These are phyloP conservation scores for Thyridium curvatum DNA, from an alignment of 2,329 filamentous ascomycete species.

Conservation along the genomic window DNA sequence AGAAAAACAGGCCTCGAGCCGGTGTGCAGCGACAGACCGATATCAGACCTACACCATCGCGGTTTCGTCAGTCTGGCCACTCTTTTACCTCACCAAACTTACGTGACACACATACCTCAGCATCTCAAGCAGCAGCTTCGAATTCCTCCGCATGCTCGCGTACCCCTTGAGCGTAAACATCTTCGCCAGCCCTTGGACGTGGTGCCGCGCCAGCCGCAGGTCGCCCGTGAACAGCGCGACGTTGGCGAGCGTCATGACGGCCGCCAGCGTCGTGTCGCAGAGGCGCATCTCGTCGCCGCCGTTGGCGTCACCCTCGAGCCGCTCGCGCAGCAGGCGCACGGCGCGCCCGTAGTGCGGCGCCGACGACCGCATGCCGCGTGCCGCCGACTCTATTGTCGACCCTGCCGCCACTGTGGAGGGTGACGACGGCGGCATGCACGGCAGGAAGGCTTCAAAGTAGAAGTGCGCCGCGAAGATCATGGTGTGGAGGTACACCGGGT, in stretches of 20 bases:
- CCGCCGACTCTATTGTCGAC: no score
- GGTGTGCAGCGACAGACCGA: not conserved
- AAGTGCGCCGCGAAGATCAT: constrained; percentile 23
- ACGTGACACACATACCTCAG: not conserved
- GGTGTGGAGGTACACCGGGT: constrained; percentile 27
- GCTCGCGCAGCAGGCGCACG: not conserved
- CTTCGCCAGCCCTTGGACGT: not conserved
- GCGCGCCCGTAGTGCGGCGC: not conserved
- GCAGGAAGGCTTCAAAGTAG: constrained; percentile 12
- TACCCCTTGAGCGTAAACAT: not conserved
- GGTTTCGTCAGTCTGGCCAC: no score
- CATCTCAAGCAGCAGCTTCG: not conserved
- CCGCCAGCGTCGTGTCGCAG: not conserved
- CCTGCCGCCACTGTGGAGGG: no score
- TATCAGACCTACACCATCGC: not conserved
- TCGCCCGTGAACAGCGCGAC: not conserved
- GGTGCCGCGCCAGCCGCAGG: not conserved
- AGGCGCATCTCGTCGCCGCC: not conserved
- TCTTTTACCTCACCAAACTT: no score
- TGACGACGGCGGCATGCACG: not conserved
- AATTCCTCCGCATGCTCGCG: not conserved
- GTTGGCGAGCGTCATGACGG: no score
- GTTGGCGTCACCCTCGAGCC: not conserved
- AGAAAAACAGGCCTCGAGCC: not conserved
- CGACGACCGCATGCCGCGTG: not conserved